phyloP scores from a whole-genome alignment of 768 basidiomycete species.

The Amylocystis lapponica region DNA sequence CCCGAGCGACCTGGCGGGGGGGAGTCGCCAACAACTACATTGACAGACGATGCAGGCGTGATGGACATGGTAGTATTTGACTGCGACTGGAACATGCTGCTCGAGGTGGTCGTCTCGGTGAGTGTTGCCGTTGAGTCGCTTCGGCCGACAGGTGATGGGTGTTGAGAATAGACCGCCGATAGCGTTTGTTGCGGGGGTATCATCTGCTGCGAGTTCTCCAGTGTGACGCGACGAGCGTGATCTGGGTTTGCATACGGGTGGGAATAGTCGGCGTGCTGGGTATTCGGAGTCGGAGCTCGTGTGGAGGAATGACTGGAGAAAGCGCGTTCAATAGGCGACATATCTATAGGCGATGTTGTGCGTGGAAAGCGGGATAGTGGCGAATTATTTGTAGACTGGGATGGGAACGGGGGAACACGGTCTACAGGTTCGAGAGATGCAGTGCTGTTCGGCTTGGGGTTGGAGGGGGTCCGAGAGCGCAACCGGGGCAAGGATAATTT shows the following conservation, averaged over 20 bases:
- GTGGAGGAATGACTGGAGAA: conserved; percentile 24
- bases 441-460: conserved; percentile 6
- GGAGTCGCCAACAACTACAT: conserved; percentile 8
- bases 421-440: conserved; percentile 28
- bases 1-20: conserved; percentile 5
- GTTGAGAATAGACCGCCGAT: no score
- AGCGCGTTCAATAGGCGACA: conserved; percentile 6
- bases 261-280: conserved; percentile 27
- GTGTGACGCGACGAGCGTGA: conserved; percentile 31
- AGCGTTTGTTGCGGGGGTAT: no score
- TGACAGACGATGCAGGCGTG: conserved; percentile 20
- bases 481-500: conserved; percentile 40
- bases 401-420: conserved; percentile 9
- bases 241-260: conserved; percentile 86
- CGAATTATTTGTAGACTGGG: conserved; percentile 8
- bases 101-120: conserved; percentile 33
- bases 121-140: conserved; percentile 51
- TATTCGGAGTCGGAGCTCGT: conserved; percentile 28
- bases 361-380: conserved; percentile 10
- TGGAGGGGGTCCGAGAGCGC: conserved; percentile 26
- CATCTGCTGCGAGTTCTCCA: no score
- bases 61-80: conserved; percentile 20
- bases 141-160: conserved; percentile 29
- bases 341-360: conserved; percentile 13
- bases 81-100: conserved; percentile 24